Evolutionary conservation across 768 basidiomycete species (phyloP).

Genomic region (Clathrus columnatus): DNA sequence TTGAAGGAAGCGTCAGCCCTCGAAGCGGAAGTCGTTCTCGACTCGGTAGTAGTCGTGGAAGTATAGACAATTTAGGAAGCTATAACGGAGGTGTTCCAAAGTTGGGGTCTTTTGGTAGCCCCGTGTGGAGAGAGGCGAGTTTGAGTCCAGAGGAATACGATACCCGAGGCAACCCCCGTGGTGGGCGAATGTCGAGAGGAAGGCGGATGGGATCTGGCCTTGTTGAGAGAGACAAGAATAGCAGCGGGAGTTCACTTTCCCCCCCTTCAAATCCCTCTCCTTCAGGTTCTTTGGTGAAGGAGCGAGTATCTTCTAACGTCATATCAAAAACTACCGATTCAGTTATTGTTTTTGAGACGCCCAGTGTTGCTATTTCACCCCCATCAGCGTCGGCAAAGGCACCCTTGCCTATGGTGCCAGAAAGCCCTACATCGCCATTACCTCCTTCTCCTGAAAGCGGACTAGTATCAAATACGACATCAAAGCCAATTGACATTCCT

Average conservation of each 20-base stretch:
- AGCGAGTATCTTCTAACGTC: background rate
- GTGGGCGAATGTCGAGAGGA: background rate
- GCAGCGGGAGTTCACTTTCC: background rate
- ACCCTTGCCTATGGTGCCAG: background rate
- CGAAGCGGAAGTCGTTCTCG: slow-evolving; percentile 2
- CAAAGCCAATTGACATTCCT: background rate
- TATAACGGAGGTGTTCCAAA: slow-evolving; percentile 30
- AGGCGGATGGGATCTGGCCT: background rate
- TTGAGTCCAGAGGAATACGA: slow-evolving; percentile 21
- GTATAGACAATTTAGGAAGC: slow-evolving; percentile 15
- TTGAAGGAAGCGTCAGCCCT: slow-evolving; percentile 9
- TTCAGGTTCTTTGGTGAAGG: background rate
- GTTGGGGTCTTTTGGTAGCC: slow-evolving; percentile 32
- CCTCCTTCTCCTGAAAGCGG: background rate
- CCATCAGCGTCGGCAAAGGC: background rate
- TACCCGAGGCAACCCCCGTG: background rate
- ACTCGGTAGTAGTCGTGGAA: background rate
- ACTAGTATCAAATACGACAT: background rate
- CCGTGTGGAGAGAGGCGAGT: slow-evolving; percentile 14
- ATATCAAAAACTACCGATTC: background rate
- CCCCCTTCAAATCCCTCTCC: background rate
- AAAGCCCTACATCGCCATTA: background rate
- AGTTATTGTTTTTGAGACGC: background rate
- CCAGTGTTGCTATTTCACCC: background rate
- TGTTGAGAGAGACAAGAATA: background rate